Evolutionary conservation across 257 asterid species (phyloP).

Genomic region (Plantago major): DNA sequence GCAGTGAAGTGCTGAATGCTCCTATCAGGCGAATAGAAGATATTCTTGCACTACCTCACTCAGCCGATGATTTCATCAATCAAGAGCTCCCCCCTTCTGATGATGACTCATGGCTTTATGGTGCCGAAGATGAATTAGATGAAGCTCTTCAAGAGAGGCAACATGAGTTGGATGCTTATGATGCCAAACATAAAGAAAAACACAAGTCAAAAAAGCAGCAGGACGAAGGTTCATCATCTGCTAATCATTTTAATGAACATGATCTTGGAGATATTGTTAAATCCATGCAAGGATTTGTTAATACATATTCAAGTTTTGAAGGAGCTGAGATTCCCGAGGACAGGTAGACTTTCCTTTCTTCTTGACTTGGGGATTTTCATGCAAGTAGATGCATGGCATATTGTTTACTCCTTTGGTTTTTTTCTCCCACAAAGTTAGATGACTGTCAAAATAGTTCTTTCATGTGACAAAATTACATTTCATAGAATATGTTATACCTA

Average conservation of each 20-base stretch:
- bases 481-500: no score
- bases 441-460: no score
- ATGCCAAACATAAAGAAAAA: slow-evolving; percentile 55
- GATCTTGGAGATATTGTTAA: slow-evolving; percentile 76
- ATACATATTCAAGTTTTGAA: slow-evolving; percentile 65
- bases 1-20: slow-evolving; percentile 75
- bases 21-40: slow-evolving; percentile 77
- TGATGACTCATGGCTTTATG: slow-evolving; percentile 95
- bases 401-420: not conserved
- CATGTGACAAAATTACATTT: no score
- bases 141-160: slow-evolving; percentile 84
- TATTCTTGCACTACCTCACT: slow-evolving; percentile 70
- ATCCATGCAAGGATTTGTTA: slow-evolving; percentile 80
- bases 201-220: slow-evolving; percentile 48
- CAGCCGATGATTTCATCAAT: slow-evolving; percentile 52
- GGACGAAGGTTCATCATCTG: slow-evolving; percentile 43
- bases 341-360: slow-evolving; percentile 38
- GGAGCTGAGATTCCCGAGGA: slow-evolving; percentile 88
- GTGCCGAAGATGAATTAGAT: slow-evolving; percentile 82
- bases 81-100: slow-evolving; percentile 76
- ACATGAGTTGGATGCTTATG: slow-evolving; percentile 74
- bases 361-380: not conserved
- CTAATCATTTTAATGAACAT: slow-evolving; percentile 38
- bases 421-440: no score
- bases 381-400: slow-evolving; percentile 3